Base-by-base conservation (phyloP, 495 filamentous ascomycete genomes). In the Penicillium atrosanguineum region DNA sequence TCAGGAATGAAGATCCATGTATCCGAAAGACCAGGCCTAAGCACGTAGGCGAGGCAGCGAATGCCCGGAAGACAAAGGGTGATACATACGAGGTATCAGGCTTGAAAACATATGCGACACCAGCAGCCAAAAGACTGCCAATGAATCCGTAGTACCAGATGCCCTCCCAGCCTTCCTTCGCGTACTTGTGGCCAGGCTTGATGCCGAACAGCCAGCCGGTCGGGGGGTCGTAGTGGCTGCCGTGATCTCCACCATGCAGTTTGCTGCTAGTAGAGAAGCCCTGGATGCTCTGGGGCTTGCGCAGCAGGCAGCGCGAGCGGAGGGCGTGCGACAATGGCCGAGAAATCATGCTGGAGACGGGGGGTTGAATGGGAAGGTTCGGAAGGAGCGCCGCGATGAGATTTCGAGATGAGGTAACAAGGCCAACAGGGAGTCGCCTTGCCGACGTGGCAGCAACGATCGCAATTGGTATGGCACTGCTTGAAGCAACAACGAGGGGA, bases 101-200 rank as follows among this genome's bases (percentile, higher is more conserved):
- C 84, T 98, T 98, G 67, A 90, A 97, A 46, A 89, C 88, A 79
- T 97, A 96, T 60, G 84, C 91, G 31, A 97, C 79, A 49, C 81
- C 83, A 31, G 85, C 87, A 40, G 90, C 75, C 14, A 79, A 69
- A 51, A 97, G 68, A 61, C 85, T 87, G n/a, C 91, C 94, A 71
- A 83, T 89, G 69, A 96, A 95, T 18, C 93, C 91, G 69, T 87
- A 96, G 70, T 88, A 83, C 79, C 85, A 94, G 26, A 93, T 73
- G 20, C 72, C 80, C 83, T 98, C 94, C 94, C 94, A 98, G 44
- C 91, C 93, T 71, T 98, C 94, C 72, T 90, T 91, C 80, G 89
- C 80, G 70, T 90, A 88, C 72, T 96, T 95, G 84, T 96, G 87
- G 46, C 92, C 91, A 20, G 94, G 95, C 71, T 86, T 87, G 59